Evolutionary conservation across 306 rosid genomes (phyloP).

Genomic region (Hylodesmum podocarpum): DNA sequence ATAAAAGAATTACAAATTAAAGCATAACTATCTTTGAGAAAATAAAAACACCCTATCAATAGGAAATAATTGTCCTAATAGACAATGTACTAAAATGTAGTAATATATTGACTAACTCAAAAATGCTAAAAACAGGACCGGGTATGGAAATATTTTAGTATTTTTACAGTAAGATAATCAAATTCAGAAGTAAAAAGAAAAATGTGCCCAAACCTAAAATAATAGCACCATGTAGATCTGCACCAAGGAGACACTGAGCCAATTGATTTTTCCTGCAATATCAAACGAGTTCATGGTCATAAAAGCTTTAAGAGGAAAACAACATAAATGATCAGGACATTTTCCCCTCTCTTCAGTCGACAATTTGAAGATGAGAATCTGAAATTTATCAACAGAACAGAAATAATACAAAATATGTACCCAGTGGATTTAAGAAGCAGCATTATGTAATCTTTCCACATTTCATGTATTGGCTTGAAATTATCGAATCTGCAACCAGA

Average conservation of each 20-base stretch:
- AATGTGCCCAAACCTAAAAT: conserved; percentile 57
- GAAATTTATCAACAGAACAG: conserved; percentile 23
- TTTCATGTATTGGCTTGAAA: conserved; percentile 82
- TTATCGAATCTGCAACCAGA: conserved; percentile 54
- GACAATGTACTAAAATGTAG: background rate
- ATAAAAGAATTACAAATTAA: background rate
- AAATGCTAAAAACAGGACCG: background rate
- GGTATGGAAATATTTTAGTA: background rate
- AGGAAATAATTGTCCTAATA: background rate
- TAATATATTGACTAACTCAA: background rate
- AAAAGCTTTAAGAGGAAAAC: background rate
- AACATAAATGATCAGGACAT: background rate
- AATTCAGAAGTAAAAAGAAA: conserved; percentile 10
- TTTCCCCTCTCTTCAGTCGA: background rate
- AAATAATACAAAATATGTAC: conserved; percentile 39
- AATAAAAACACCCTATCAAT: background rate
- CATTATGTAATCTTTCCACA: conserved; percentile 72
- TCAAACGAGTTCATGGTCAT: conserved; percentile 30
- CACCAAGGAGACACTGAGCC: conserved; percentile 73
- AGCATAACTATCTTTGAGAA: background rate
- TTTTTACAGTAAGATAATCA: background rate
- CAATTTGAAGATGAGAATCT: background rate
- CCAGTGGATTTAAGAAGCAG: conserved; percentile 58
- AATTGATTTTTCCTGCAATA: conserved; percentile 68
- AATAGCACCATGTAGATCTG: conserved; percentile 87